A percentile compares a stretch with the other conserved stretches of the same genome.
Conservation (phyloP, 495 filamentous ascomycete species). For the Massariosphaeria phaeospora region DNA sequence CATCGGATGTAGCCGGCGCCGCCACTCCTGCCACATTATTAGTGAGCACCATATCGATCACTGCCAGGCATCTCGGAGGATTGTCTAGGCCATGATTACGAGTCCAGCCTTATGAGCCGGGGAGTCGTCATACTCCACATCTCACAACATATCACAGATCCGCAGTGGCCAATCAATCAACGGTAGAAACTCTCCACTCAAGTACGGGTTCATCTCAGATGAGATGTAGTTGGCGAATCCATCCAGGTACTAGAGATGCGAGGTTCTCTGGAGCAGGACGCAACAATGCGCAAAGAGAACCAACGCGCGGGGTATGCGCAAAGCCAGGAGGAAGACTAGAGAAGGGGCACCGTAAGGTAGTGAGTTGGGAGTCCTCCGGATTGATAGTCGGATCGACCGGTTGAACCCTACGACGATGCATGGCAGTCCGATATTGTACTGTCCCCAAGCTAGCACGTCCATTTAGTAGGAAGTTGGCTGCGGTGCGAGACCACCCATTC, state of each 20-base stretch:
- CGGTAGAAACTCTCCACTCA: constrained; percentile 14
- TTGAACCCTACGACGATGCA: constrained; percentile 10
- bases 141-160: constrained; percentile 5
- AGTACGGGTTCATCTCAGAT: constrained; percentile 4
- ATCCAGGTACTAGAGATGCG: constrained; percentile 14
- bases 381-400: constrained; percentile 13
- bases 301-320: constrained; percentile 6
- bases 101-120: no score
- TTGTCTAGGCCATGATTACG: no score
- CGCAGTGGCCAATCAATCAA: constrained; percentile 23
- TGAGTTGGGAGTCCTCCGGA: constrained; percentile 16
- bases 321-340: neutral
- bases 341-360: constrained; percentile 6
- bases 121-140: no score
- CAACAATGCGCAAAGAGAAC: constrained; percentile 14
- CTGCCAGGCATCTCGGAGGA: no score
- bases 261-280: constrained; percentile 10
- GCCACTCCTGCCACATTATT: no score
- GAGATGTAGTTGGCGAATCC: constrained; percentile 13
- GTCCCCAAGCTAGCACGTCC: neutral
- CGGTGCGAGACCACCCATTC: constrained; percentile 15
- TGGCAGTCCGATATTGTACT: no score
- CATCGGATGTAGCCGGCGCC: no score
- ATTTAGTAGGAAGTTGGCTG: neutral
- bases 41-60: no score